Conservation (phyloP, 1,284 basidiomycete species). For the Cystobasidium pallidum region DNA sequence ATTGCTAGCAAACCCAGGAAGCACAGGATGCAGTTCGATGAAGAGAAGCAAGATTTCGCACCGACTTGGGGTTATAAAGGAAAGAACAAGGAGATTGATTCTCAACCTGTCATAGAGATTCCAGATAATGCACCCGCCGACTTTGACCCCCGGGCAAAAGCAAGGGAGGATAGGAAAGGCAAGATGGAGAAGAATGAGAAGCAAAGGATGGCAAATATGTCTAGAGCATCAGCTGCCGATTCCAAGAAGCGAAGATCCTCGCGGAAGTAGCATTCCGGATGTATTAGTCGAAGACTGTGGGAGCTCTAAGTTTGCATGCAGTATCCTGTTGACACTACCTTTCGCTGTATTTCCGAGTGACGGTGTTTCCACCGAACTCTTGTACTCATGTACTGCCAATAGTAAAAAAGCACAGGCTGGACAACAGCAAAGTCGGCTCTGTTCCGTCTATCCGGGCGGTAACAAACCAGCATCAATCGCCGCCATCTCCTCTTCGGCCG, state of each 20-base stretch:
- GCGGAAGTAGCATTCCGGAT: not conserved
- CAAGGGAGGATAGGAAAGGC: conserved; percentile 75
- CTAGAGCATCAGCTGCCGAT: conserved; percentile 25
- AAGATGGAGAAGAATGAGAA: conserved; percentile 82
- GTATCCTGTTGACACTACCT: not conserved
- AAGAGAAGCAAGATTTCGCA: conserved; percentile 91
- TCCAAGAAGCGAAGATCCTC: conserved; percentile 32
- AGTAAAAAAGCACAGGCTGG: conserved; percentile 7
- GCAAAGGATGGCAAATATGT: conserved; percentile 72
- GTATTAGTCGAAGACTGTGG: not conserved
- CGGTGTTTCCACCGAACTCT: not conserved
- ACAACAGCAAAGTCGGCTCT: not conserved
- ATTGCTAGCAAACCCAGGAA: conserved; percentile 74
- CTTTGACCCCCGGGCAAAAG: conserved; percentile 75
- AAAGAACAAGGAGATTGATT: conserved; percentile 80
- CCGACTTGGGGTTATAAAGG: conserved; percentile 88
- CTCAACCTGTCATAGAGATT: conserved; percentile 89
- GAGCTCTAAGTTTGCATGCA: not conserved
- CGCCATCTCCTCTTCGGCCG: conserved; percentile 60
- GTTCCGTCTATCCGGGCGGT: conserved; percentile 72
- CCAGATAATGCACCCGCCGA: conserved; percentile 71
- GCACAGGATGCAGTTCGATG: conserved; percentile 89
- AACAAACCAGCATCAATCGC: conserved; percentile 80
- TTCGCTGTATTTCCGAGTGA: too few relatives aligned
- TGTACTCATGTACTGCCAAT: conserved; percentile 2